Base-by-base conservation (phyloP, 202 grass and related monocot species). In the Saccharum hybrid region DNA sequence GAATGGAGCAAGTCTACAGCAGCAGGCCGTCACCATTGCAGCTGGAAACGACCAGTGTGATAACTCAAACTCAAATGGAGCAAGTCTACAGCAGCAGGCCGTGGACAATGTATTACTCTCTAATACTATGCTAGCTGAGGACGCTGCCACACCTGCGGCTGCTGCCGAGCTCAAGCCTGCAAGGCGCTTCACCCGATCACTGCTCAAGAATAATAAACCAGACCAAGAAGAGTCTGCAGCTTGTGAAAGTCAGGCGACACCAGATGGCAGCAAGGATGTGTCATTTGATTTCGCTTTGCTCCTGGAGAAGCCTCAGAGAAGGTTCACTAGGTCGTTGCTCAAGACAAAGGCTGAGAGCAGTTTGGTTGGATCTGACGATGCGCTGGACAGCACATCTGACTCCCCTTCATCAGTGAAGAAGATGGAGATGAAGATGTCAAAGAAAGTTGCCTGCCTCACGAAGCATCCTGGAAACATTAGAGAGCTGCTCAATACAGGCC, bases 401-500 rank as follows among this genome's bases (percentile, higher is more conserved):
- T 85, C 84, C 34, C 81, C 89, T 66, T 77, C 90, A 14, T 26
- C 26, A 26, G 87, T 85, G 13, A 91, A 91, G 74, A 95, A 91
- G 81, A 92, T 91, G 92, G 91, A 93, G 72, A 82, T 98, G 91
- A 94, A 98, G 87, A 95, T 91, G 87, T 92, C 92, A 40, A 98
- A 98, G 90, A 98, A 98, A 76, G 88, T 98, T 83, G 89, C 84
- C 22, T 90, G 87, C 66, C 70, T 90, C 66, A 90, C 83, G 38
- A 98, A 90, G 81, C 87, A 78, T 52, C 96, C 96, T 63, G 70
- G 48, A n/a, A 98, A 93, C 76, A 82, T 91, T 75, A 91, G 85
- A 67, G 93, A 98, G 62, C 83, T 98, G 89, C 68, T 98, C 18
- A 88, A 86, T 80, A 95, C 92, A 43, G 96, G 96, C 63, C 89